A percentile compares a stretch with the other conserved stretches of the same genome.
Evolutionary conservation across 495 filamentous ascomycete species (phyloP).

Genomic region (Xanthoparmelia taractica): DNA sequence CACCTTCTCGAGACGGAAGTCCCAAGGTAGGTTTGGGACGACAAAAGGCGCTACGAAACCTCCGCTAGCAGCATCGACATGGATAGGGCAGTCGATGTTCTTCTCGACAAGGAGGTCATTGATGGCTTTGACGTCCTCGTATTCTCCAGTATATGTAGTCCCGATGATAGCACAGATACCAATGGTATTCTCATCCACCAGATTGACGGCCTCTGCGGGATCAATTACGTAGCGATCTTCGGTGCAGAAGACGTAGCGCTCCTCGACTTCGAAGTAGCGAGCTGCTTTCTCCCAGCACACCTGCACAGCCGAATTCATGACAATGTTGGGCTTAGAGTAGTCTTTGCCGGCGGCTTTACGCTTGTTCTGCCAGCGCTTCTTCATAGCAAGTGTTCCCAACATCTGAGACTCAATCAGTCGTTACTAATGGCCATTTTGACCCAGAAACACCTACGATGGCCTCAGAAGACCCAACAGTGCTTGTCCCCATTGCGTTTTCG

Average conservation of each 20-base stretch:
- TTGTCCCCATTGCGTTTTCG: slow-evolving; percentile 68
- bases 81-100: slow-evolving; percentile 70
- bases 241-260: slow-evolving; percentile 81
- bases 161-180: slow-evolving; percentile 86
- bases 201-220: slow-evolving; percentile 66
- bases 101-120: slow-evolving; percentile 71
- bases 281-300: slow-evolving; percentile 96
- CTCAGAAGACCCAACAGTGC: slow-evolving; percentile 77
- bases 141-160: slow-evolving; percentile 92
- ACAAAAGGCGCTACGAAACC: slow-evolving; percentile 89
- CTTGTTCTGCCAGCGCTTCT: slow-evolving; percentile 86
- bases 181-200: slow-evolving; percentile 94
- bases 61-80: slow-evolving; percentile 84
- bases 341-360: slow-evolving; percentile 71
- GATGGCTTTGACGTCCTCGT: slow-evolving; percentile 84
- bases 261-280: slow-evolving; percentile 90
- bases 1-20: slow-evolving; percentile 79
- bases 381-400: slow-evolving; percentile 82
- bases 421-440: neutral
- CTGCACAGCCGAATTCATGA: slow-evolving; percentile 90
- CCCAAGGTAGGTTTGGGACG: slow-evolving; percentile 73
- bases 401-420: slow-evolving; percentile 13
- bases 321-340: slow-evolving; percentile 67
- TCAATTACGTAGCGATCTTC: slow-evolving; percentile 77
- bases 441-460: slow-evolving; percentile 59